Base-by-base conservation (phyloP, 345 rosid species). In the Jatropha curcas region DNA sequence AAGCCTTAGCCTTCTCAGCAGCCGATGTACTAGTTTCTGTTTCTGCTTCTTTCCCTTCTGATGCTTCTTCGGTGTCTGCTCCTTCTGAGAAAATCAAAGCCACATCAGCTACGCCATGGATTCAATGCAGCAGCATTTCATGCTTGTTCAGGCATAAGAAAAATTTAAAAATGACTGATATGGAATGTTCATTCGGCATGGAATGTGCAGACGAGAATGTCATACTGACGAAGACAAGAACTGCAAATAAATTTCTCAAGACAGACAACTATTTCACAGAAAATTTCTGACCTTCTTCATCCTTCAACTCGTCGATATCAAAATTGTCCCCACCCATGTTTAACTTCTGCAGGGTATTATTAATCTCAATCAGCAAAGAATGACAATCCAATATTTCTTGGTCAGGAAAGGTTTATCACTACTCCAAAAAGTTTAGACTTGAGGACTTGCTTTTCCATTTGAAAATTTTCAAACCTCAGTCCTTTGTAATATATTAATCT, bases 341-440 rank as follows among this genome's bases (percentile, higher is more conserved):
- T 64, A 64, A 64, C n/a, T 64, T 64, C 67, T 64, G 67, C 67
- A 64, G 8, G 33, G 33, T 64, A 37, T 63, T n/a, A 11, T 25
- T 17, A 64, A 22, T 39, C 51, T 22, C n/a, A 39, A 41, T 64
- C 20, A 64, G 52, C 31, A 41, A n/a, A 24, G 7, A 41, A 4
- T 5, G 39, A 10, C 14, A 35, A 35, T 62, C n/a, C 19, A 41
- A 39, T 9, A 39, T 35, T 60, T 16, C 20, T 48, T 48, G 52
- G n/a, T 16, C 7, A 17, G 20, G 53, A 4, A 14, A 48, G 22
- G 53, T 48, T 48, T 17, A 4, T 45, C 50, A 4, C 19, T 45
- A 5, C 61, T 56, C 9, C n/a, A 55, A n/a, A 8, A 55, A 55
- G 3, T 24, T 55, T 9, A 22, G 12, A 4, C 27, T 52, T 41